A percentile compares a stretch with the other conserved stretches of the same genome.
Evolutionary conservation across 192 early-diverging fungal genomes (phyloP).

Genomic region (Chytriomyces sp.): DNA sequence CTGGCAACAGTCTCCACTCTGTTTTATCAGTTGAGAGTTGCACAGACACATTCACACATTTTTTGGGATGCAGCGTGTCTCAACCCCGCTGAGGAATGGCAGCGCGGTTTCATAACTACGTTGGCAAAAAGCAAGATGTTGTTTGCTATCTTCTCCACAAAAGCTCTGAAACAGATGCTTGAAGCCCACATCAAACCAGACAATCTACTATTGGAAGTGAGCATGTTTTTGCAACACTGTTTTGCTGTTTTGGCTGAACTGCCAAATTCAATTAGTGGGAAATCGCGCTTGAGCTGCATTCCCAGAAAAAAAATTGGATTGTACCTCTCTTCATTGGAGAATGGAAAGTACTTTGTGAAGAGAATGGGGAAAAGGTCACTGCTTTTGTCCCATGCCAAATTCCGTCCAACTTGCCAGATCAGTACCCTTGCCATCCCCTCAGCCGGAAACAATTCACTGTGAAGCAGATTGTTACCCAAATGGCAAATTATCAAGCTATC

Average conservation of each 20-base stretch:
- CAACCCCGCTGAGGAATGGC: neutral
- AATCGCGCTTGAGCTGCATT: conserved; percentile 10
- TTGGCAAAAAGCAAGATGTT: neutral
- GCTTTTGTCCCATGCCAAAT: neutral
- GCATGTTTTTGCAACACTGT: too few species aligned
- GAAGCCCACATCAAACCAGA: neutral
- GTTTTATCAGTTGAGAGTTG: too few species aligned
- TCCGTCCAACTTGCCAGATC: neutral
- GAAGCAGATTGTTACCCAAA: neutral
- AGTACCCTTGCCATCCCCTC: neutral
- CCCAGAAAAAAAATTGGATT: neutral
- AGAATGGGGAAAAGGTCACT: neutral
- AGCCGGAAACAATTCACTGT: neutral
- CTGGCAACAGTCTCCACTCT: too few species aligned
- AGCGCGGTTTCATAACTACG: neutral
- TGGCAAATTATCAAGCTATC: neutral
- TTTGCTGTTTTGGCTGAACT: too few species aligned
- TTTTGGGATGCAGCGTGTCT: neutral
- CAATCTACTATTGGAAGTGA: neutral
- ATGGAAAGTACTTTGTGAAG: neutral
- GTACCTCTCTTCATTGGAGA: neutral
- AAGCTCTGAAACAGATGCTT: neutral
- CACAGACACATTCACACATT: too few species aligned
- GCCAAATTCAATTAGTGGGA: conserved; percentile 8
- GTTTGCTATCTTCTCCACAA: neutral